Conservation (phyloP, 345 rosid species). For the Eucalyptus regnans region DNA sequence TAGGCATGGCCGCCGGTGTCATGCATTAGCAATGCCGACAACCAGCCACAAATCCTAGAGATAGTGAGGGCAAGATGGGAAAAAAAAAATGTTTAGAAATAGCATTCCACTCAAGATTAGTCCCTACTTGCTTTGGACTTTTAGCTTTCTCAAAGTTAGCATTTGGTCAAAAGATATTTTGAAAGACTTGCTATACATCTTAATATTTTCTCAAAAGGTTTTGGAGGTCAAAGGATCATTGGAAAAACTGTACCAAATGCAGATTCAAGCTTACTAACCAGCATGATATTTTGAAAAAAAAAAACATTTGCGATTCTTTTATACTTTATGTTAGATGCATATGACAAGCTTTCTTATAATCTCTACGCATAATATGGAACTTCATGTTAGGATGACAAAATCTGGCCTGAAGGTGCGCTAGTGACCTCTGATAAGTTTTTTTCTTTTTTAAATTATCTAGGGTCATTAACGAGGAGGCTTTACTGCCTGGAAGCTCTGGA, state of each 20-base stretch:
- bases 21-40: not conserved
- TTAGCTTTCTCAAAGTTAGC: too few species aligned
- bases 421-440: not conserved
- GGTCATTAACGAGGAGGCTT: not conserved
- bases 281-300: not conserved
- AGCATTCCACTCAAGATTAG: not conserved
- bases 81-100: too few species aligned
- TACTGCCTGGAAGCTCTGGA: not conserved
- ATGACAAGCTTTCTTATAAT: not conserved
- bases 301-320: not conserved
- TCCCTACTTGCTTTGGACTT: not conserved
- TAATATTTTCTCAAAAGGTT: too few species aligned
- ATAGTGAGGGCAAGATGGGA: not conserved
- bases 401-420: not conserved
- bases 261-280: not conserved
- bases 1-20: fast-evolving
- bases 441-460: not conserved
- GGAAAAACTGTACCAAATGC: not conserved
- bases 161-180: too few species aligned
- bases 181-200: not conserved
- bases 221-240: not conserved
- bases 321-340: not conserved
- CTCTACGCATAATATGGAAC: not conserved
- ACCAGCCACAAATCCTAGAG: not conserved
- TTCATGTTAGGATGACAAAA: not conserved